Conservation (phyloP, 2,329 filamentous ascomycete genomes). For the Atkinsonella texensis region DNA sequence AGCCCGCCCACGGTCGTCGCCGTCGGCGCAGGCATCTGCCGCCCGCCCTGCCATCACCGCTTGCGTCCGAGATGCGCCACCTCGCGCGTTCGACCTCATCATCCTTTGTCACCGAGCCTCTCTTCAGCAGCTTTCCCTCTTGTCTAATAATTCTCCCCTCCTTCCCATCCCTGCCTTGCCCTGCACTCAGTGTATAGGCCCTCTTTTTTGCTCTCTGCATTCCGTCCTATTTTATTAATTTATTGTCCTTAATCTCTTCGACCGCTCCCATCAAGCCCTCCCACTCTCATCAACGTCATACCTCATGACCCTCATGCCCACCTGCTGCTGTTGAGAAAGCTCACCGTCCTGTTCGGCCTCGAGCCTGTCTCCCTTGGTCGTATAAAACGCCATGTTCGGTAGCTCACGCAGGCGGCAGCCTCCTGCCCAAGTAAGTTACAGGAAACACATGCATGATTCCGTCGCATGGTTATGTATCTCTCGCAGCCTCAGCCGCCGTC, state of each 20-base stretch:
- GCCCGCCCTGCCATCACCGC: neutral
- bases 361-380: neutral
- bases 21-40: neutral
- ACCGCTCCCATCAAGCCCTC: neutral
- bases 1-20: neutral
- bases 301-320: constrained; percentile 7
- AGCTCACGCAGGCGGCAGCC: constrained; percentile 36
- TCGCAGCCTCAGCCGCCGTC: neutral
- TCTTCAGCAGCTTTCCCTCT: constrained; percentile 8
- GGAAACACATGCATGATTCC: neutral
- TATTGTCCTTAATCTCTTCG: neutral
- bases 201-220: neutral
- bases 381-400: constrained; percentile 32
- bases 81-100: constrained; percentile 3
- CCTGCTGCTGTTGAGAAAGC: constrained; percentile 9
- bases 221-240: neutral
- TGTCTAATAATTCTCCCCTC: neutral
- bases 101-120: constrained; percentile 6
- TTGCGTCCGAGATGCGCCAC: constrained; percentile 5
- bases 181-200: neutral
- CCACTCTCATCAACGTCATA: neutral
- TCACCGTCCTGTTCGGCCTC: constrained; percentile 1
- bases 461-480: neutral
- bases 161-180: neutral
- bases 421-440: constrained; percentile 33